Evolutionary conservation across 495 filamentous ascomycete species (phyloP), one percentile per base, ranked within the genome.

Genomic region (Aspergillus affinis): DNA sequence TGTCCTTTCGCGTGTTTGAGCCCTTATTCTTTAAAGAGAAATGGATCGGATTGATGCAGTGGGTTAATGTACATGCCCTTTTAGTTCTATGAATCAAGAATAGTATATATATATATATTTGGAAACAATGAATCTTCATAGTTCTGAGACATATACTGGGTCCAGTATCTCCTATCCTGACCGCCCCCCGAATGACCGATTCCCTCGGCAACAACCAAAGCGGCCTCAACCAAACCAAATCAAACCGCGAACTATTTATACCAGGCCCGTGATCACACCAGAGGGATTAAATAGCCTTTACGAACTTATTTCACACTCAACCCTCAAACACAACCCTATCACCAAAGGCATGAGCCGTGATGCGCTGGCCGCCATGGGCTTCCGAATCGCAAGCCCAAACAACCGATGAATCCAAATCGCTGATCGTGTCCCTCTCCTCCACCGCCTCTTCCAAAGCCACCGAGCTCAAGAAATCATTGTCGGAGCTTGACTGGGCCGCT

Each of bases 401-500:
- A 32, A 32, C 6, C 30, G 30, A 64, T 51, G 50, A 65, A 26
- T 26, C 23, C 23, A 26, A 26, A 26, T 27, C 30, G 12, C 51
- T 32, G 17, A 36, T 26, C 44, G 36, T 45, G 15, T 48, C 64
- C 45, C 54, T 47, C 54, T 55, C 13, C 45, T 55, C 51, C 41
- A 58, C 57, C 48, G 52, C 54, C 51, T 61, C 63, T 55, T 55
- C 61, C 2, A 41, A 50, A 41, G 18, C 3, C 47, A 21, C 8
- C 29, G 29, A 51, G 10, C 55, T 51, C 26, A 44, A n/a, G 29
- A 60, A 60, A 23, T 53, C 47, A 32, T 41, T 62, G 55, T 54
- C 58, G 53, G 17, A 49, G 21, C 45, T 76, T 48, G 81, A 90
- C 69, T 92, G 89, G 87, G 63, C 76, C 15, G 85, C 87, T 57